Evolutionary conservation across 1,284 basidiomycete genomes (phyloP).

Genomic region (Leucoagaricus sp.): DNA sequence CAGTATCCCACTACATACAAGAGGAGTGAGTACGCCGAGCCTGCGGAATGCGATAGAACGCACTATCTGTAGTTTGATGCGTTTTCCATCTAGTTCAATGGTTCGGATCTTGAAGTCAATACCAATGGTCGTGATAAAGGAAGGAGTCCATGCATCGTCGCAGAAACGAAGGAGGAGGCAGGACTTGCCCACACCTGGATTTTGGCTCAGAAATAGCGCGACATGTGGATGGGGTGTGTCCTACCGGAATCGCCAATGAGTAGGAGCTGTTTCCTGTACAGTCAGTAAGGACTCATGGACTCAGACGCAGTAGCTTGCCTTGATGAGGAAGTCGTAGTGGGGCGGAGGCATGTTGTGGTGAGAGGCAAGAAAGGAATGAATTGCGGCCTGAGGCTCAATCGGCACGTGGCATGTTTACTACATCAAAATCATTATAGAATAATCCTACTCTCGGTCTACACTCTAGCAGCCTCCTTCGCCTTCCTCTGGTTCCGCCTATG

Average conservation of each 20-base stretch:
- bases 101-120: constrained; percentile 97
- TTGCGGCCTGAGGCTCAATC: constrained; percentile 23
- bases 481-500: not conserved
- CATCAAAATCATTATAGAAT: not conserved
- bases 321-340: constrained; percentile 93
- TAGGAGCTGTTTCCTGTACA: constrained; percentile 63
- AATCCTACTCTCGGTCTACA: not conserved
- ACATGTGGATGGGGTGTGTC: not conserved
- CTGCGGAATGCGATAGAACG: constrained; percentile 31
- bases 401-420: constrained; percentile 13
- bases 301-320: constrained; percentile 46
- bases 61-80: constrained; percentile 96
- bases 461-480: not conserved
- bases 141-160: constrained; percentile 99
- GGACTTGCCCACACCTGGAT: constrained; percentile 95
- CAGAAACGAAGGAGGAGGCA: constrained; percentile 98
- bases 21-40: not conserved
- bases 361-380: constrained; percentile 10
- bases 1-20: constrained; percentile 91
- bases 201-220: constrained; percentile 8
- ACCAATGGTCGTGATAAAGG: constrained; percentile 99
- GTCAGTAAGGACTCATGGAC: constrained; percentile 3
- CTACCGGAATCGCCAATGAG: constrained; percentile 96
- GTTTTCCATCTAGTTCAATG: constrained; percentile 94
- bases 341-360: constrained; percentile 69